Conservation (phyloP, 176 grass and related monocot species). For the Raddia guianensis region DNA sequence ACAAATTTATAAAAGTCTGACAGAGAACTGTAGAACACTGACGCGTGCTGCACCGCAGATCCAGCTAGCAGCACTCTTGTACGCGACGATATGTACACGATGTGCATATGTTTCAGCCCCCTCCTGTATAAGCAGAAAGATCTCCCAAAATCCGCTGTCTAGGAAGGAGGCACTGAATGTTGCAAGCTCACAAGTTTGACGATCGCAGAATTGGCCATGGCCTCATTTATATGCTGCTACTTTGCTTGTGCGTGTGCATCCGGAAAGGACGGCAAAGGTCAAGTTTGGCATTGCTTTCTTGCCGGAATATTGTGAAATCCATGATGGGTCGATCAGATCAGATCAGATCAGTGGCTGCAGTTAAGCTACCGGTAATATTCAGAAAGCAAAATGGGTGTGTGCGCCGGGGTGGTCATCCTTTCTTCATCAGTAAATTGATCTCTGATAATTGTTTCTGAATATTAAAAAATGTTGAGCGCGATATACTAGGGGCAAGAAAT, state of each 20-base stretch:
- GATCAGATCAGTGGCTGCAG: background rate
- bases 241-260: background rate
- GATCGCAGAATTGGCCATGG: background rate
- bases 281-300: constrained; percentile 36
- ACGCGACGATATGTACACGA: background rate
- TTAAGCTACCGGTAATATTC: background rate
- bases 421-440: background rate
- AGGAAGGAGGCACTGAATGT: constrained; percentile 33
- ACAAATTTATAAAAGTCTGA: too few species aligned
- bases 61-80: background rate
- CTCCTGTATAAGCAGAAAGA: background rate
- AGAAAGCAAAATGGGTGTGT: background rate
- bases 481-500: too few species aligned
- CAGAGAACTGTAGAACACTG: background rate
- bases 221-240: background rate
- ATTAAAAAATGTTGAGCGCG: too few species aligned
- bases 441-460: too few species aligned
- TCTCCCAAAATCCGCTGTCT: constrained; percentile 38
- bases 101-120: constrained; percentile 33
- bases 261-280: constrained; percentile 1
- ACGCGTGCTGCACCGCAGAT: background rate
- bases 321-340: background rate
- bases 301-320: background rate
- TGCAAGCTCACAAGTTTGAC: constrained; percentile 23
- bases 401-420: background rate